A percentile compares a stretch with the other conserved stretches of the same genome.
These are phyloP conservation scores for Penicillium sp. DNA, from an alignment of 2,329 filamentous ascomycete genomes.

Conservation along the genomic window DNA sequence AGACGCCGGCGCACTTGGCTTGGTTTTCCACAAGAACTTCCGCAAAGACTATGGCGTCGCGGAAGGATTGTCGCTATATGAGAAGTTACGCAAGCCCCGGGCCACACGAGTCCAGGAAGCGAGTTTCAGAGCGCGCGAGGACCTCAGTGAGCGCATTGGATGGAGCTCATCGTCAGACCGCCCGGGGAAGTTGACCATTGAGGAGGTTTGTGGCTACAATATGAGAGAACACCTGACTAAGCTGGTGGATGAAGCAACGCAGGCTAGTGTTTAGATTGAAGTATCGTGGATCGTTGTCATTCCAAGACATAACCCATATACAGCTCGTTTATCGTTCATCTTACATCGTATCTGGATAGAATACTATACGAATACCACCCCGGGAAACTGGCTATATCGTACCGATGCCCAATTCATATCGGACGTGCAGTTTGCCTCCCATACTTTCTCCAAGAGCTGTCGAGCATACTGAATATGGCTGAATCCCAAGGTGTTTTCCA, in stretches of 20 bases:
- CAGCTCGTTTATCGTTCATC: neutral
- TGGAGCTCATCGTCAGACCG: constrained; percentile 28
- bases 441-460: constrained; percentile 44
- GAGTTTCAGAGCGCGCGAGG: constrained; percentile 27
- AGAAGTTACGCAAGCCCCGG: constrained; percentile 29
- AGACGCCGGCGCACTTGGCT: constrained; percentile 41
- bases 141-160: constrained; percentile 32
- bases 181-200: constrained; percentile 33
- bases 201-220: constrained; percentile 36
- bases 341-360: neutral
- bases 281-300: neutral
- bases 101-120: constrained; percentile 33
- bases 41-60: constrained; percentile 17
- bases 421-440: constrained; percentile 24
- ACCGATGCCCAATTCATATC: constrained; percentile 33
- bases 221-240: constrained; percentile 18
- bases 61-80: constrained; percentile 27
- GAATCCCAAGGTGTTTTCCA: constrained; percentile 48
- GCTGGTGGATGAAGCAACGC: constrained; percentile 4
- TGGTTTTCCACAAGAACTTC: constrained; percentile 34
- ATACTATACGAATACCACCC: constrained; percentile 27
- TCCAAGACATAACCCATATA: neutral
- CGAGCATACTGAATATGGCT: constrained; percentile 45
- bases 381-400: constrained; percentile 28
- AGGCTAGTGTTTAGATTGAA: neutral